A percentile compares a stretch with the other conserved stretches of the same genome.
phyloP scores from a whole-genome alignment of 306 rosid species.

The Lupinus albus region DNA sequence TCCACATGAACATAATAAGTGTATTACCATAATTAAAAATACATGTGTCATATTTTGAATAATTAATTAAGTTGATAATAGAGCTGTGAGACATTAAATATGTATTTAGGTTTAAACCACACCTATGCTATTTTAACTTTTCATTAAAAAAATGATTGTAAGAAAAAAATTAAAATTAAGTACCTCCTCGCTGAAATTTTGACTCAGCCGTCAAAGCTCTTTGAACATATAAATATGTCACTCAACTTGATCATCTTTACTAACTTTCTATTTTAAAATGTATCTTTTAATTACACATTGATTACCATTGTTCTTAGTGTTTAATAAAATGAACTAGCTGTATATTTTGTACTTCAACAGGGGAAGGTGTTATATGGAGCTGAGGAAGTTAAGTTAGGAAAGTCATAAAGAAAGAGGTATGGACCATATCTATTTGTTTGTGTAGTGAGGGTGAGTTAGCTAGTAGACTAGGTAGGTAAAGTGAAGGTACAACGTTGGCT shows the following conservation, averaged over 20 bases:
- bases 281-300: conserved; percentile 28
- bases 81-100: too few relatives aligned
- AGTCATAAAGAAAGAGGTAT: conserved; percentile 16
- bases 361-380: background rate
- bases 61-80: too few relatives aligned
- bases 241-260: conserved; percentile 21
- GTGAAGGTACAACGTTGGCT: background rate
- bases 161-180: too few relatives aligned
- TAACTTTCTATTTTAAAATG: background rate
- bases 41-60: too few relatives aligned
- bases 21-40: too few relatives aligned
- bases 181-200: background rate
- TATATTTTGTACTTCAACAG: conserved; percentile 8
- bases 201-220: conserved; percentile 1
- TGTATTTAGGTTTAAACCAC: too few relatives aligned
- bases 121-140: too few relatives aligned
- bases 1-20: too few relatives aligned
- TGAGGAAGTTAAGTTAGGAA: background rate
- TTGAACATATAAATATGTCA: background rate
- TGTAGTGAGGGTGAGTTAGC: background rate
- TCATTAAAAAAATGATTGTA: too few relatives aligned
- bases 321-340: background rate
- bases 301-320: conserved; percentile 2
- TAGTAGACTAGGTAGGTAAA: background rate
- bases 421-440: conserved; percentile 18